Conservation (phyloP, 2,329 filamentous ascomycete species). For the Clarireedia homoeocarpa region DNA sequence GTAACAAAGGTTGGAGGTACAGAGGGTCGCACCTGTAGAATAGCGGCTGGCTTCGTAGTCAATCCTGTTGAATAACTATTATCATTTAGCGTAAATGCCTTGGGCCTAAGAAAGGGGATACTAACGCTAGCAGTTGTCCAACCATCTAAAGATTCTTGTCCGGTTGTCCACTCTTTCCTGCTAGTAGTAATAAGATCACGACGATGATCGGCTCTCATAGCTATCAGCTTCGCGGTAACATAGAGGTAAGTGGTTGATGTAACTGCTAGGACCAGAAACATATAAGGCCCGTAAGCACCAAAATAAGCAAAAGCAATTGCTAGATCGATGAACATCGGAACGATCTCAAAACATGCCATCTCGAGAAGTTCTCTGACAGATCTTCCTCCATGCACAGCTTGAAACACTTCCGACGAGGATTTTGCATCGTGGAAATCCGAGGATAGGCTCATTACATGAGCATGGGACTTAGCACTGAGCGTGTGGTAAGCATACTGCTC, state of each 20-base stretch:
- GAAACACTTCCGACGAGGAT: slow-evolving; percentile 55
- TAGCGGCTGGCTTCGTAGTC: slow-evolving; percentile 46
- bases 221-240: slow-evolving; percentile 34
- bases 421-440: slow-evolving; percentile 65
- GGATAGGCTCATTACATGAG: slow-evolving; percentile 60
- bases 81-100: neutral
- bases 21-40: slow-evolving; percentile 21
- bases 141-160: slow-evolving; percentile 32
- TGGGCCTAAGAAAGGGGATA: neutral
- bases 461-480: slow-evolving; percentile 53
- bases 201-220: slow-evolving; percentile 27
- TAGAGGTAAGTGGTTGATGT: slow-evolving; percentile 45
- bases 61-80: slow-evolving; percentile 45
- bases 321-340: slow-evolving; percentile 56
- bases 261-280: slow-evolving; percentile 41
- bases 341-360: slow-evolving; percentile 49
- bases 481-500: slow-evolving; percentile 49
- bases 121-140: slow-evolving; percentile 34
- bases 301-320: slow-evolving; percentile 52
- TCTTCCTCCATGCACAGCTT: slow-evolving; percentile 55
- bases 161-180: slow-evolving; percentile 31
- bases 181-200: slow-evolving; percentile 28
- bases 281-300: slow-evolving; percentile 51
- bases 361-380: slow-evolving; percentile 53
- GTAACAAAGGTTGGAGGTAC: no score